Conservation (phyloP, 305 asterid species). For the Fraxinus velutina region DNA sequence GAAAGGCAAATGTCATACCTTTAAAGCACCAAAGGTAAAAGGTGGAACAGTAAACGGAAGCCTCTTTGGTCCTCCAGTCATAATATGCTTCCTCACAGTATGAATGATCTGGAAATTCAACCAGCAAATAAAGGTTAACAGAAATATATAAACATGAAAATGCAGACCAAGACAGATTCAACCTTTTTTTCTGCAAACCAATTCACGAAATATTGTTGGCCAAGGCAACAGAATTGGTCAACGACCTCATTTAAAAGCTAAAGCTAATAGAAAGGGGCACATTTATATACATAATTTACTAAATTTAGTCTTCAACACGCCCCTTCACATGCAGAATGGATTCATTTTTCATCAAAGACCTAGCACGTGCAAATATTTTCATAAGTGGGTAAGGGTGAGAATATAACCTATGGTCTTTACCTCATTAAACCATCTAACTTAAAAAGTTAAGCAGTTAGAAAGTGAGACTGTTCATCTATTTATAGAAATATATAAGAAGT, state of each 20-base stretch:
- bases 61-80: constrained; percentile 87
- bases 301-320: not conserved
- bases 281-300: not conserved
- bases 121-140: constrained; percentile 16
- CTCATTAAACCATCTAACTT: not conserved
- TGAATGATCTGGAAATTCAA: constrained; percentile 63
- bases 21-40: constrained; percentile 71
- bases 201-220: not conserved
- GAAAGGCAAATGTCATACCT: constrained; percentile 49
- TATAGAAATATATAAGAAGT: not conserved
- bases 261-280: not conserved
- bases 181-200: not conserved
- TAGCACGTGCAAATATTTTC: not conserved
- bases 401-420: not conserved
- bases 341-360: not conserved
- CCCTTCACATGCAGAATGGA: not conserved
- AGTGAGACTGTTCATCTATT: not conserved
- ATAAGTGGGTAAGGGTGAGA: not conserved
- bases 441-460: not conserved
- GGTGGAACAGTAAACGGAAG: constrained; percentile 90
- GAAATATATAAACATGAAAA: constrained; percentile 2
- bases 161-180: constrained; percentile 10
- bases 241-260: not conserved
- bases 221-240: not conserved
- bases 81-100: constrained; percentile 81